These are phyloP conservation scores for Ambrosiella cleistominuta DNA, from an alignment of 2,329 filamentous ascomycete species.

Conservation along the genomic window DNA sequence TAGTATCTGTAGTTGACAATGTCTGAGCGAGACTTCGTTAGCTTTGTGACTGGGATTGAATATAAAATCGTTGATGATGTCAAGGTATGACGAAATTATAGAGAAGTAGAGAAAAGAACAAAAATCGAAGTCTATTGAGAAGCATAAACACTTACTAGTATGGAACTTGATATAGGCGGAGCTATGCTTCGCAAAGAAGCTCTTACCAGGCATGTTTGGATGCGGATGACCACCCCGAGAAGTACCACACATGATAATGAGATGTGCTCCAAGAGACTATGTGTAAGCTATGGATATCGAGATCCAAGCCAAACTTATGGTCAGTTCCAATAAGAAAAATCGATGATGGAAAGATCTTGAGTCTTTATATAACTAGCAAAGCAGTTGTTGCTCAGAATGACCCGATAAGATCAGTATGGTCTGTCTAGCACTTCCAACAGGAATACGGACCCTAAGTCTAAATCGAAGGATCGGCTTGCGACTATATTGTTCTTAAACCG, in stretches of 20 bases:
- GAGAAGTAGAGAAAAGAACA: background rate
- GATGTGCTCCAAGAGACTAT: background rate
- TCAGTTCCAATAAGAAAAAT: background rate
- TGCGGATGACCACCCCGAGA: slow-evolving; percentile 10
- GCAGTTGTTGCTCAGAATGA: background rate
- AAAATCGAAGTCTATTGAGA: background rate
- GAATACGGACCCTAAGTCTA: background rate
- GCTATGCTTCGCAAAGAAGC: background rate
- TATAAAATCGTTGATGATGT: background rate
- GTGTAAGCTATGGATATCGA: background rate
- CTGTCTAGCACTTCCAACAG: background rate
- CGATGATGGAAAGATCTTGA: background rate
- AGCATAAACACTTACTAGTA: slow-evolving; percentile 1
- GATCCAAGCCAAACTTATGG: background rate
- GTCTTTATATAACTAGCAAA: background rate
- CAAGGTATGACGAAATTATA: background rate
- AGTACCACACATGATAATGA: slow-evolving; percentile 10
- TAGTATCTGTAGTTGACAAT: slow-evolving; percentile 1
- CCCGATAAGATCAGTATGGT: background rate
- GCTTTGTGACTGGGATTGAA: background rate
- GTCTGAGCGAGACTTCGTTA: background rate
- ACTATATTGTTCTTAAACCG: no score
- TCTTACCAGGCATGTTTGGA: slow-evolving; percentile 12
- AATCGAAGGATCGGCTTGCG: background rate
- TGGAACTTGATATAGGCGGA: background rate